These are phyloP conservation scores for Mortierella antarctica DNA, from an alignment of 192 early-diverging fungal genomes.

Conservation along the genomic window DNA sequence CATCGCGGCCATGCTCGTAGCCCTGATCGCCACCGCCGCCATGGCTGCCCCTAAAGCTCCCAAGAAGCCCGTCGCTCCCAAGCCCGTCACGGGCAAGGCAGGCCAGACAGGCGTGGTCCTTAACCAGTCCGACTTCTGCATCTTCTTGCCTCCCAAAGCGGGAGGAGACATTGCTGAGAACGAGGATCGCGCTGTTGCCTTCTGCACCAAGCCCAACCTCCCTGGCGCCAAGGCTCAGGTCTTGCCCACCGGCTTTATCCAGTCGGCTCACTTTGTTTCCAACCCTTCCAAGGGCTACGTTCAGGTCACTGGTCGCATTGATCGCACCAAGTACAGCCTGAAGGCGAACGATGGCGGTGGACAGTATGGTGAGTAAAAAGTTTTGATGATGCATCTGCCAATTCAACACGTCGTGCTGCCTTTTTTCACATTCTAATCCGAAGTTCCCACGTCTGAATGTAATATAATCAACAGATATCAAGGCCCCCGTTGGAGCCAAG, in stretches of 20 bases:
- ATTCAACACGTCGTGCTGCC: no score
- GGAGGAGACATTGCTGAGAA: slow-evolving; percentile 23
- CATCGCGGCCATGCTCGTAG: slow-evolving; percentile 15
- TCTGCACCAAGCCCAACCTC: slow-evolving; percentile 25
- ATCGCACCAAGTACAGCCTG: slow-evolving; percentile 44
- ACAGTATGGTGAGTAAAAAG: slow-evolving; percentile 26
- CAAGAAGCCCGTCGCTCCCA: background rate
- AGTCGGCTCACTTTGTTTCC: slow-evolving; percentile 38
- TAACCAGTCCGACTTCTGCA: slow-evolving; percentile 15
- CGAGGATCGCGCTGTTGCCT: slow-evolving; percentile 32
- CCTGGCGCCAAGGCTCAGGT: slow-evolving; percentile 44
- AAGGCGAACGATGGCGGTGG: slow-evolving; percentile 52
- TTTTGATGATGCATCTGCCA: no score
- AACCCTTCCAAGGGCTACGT: slow-evolving; percentile 44
- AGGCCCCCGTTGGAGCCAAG: slow-evolving; percentile 51
- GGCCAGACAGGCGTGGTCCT: slow-evolving; percentile 21
- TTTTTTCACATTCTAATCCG: no score
- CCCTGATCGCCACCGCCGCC: slow-evolving; percentile 18
- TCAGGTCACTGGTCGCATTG: slow-evolving; percentile 62
- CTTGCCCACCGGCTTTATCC: slow-evolving; percentile 53
- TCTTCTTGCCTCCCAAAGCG: slow-evolving; percentile 28
- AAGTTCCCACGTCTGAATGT: no score
- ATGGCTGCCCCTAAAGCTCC: slow-evolving; percentile 1
- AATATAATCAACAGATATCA: slow-evolving; percentile 20
- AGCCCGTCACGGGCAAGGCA: background rate